Base-by-base conservation (phyloP, 139 green algal genomes). In the Tetraselmis chui region DNA sequence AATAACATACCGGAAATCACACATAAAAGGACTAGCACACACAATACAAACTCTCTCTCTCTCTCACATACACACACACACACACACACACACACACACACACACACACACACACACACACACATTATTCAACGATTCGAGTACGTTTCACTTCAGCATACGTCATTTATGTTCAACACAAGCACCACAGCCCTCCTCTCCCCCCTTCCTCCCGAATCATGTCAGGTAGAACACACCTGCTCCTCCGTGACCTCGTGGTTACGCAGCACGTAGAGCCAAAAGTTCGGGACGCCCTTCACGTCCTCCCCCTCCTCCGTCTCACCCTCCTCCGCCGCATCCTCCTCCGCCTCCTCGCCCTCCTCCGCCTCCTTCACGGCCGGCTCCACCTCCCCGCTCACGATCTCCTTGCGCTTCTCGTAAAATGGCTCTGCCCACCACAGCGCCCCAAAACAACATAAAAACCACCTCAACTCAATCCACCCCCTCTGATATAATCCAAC, bases 181-280 rank as follows among this genome's bases (percentile, higher is more conserved):
- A n/a, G n/a, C n/a, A n/a, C n/a, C n/a, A n/a, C n/a, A n/a, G n/a
- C n/a, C n/a, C n/a, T n/a, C n/a, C n/a, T n/a, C n/a, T n/a, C n/a
- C n/a, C n/a, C n/a, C n/a, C n/a, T n/a, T n/a, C n/a, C n/a, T n/a
- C n/a, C n/a, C n/a, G n/a, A n/a, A n/a, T n/a, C n/a, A n/a, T n/a
- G n/a, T n/a, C n/a, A n/a, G n/a, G n/a, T n/a, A n/a, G n/a, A n/a
- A n/a, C 31, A 27, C 30, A 90, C 86, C 84, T 83, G 27, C 31
- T 88, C 81, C 1, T 26, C 83, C 23, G 91, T 88, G 30, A 89
- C 82, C 28, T 95, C 90, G 85, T 93, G 90, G 80, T 93, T 92
- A 29, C 89, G 86, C 75, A 98, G 80, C 26, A 92, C 93, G 0
- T 83, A 88, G 18, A 91, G 80, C 95, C 95, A 98, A 85, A 98